phyloP scores from a whole-genome alignment of 2,329 filamentous ascomycete species.

The Calonectria ilicicola region DNA sequence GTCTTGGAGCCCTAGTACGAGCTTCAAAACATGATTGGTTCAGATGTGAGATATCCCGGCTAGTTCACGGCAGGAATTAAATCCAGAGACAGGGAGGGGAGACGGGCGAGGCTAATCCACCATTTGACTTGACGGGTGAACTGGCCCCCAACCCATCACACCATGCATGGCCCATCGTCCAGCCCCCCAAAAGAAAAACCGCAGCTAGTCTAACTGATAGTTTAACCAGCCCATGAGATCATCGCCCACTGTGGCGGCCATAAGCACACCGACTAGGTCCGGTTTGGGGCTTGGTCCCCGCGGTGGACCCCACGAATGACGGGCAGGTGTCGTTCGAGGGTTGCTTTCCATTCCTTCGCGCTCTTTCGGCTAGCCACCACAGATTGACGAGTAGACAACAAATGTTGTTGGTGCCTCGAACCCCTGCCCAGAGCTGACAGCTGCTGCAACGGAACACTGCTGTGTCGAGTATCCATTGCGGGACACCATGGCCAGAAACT shows the following conservation, averaged over 20 bases:
- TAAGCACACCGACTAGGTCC: conserved; percentile 11
- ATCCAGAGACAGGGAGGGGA: background rate
- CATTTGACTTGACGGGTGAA: background rate
- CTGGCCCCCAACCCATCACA: conserved; percentile 10
- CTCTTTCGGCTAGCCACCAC: background rate
- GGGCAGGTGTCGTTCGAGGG: conserved; percentile 6
- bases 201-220: background rate
- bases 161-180: conserved; percentile 8
- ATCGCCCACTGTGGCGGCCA: conserved; percentile 3
- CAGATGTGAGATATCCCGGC: background rate
- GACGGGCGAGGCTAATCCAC: background rate
- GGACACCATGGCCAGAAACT: background rate
- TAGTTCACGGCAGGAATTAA: background rate
- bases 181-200: background rate
- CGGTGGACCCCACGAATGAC: conserved; percentile 17
- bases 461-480: conserved; percentile 9
- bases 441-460: conserved; percentile 6
- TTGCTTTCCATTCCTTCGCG: background rate
- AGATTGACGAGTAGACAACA: background rate
- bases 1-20: background rate
- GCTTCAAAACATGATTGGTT: background rate
- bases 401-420: background rate
- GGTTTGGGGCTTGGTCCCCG: background rate
- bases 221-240: conserved; percentile 18
- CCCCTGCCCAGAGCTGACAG: conserved; percentile 5